Evolutionary conservation across 257 asterid genomes (phyloP), one percentile per base, ranked within the genome.

Genomic region (Solanum commersonii): DNA sequence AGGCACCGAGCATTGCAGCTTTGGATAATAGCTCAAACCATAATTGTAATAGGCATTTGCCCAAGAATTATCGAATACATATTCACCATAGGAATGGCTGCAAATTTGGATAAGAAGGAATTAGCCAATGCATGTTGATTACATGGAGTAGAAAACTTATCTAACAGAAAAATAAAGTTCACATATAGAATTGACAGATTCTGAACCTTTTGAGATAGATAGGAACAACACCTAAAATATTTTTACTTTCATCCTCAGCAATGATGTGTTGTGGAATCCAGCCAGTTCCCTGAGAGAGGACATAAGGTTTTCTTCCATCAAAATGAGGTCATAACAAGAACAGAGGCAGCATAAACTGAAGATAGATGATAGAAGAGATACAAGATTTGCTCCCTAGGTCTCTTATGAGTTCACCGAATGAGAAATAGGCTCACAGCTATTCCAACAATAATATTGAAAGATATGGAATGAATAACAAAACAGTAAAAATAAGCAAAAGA

Each of bases 21-120:
- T 97, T n/a, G 99, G 99, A 90, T 96, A 97, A 92, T 96, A 97
- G 92, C 96, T 96, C 88, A 94, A 86, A 71, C 99, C 98, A 86
- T 90, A 95, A 89, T 92, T 91, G 91, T 95, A 93, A 82, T 96
- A 97, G 91, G 99, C 98, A 88, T 96, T 98, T 60, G 99, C 99
- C 98, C 99, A 97, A 88, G 99, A 97, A 92, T 95, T 97, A 91
- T 97, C 99, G 89, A 97, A 96, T 89, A 97, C 99, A 90, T 95
- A 97, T 92, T 97, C 99, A 89, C 99, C 99, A 88, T 94, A 97
- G 67, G 99, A 97, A 91, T 97, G 99, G 94, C 99, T 97, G 98
- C 94, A 91, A 37, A 83, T 63, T 90, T 77, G 76, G 76, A 91
- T 79, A 20, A 88, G 84, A 84, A 84, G 88, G 87, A 46, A 74